phyloP scores from a whole-genome alignment of 2,329 filamentous ascomycete species.

The Stromatinia cepivora region DNA sequence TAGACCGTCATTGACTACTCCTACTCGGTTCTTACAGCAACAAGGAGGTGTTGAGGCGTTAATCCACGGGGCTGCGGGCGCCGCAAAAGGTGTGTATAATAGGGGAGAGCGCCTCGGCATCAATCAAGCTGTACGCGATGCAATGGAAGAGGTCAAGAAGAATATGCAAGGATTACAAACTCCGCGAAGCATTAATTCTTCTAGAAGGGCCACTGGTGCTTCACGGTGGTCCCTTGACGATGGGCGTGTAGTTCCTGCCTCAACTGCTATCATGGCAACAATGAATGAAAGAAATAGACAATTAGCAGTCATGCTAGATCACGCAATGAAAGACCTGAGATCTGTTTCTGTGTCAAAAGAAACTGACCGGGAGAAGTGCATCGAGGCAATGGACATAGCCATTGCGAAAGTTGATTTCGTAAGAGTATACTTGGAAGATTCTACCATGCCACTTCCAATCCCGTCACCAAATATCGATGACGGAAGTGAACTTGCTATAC shows the following conservation, averaged over 20 bases:
- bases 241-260: conserved; percentile 33
- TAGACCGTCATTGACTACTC: conserved; percentile 39
- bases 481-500: background rate
- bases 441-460: conserved; percentile 51
- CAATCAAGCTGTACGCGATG: conserved; percentile 78
- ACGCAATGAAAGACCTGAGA: conserved; percentile 64
- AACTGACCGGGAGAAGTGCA: conserved; percentile 45
- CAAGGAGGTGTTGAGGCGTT: conserved; percentile 64
- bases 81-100: conserved; percentile 72
- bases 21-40: conserved; percentile 48
- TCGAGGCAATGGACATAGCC: conserved; percentile 58
- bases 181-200: conserved; percentile 46
- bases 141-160: conserved; percentile 75
- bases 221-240: conserved; percentile 40
- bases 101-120: conserved; percentile 75
- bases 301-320: conserved; percentile 67
- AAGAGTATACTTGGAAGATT: conserved; percentile 61
- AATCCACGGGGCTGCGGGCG: conserved; percentile 74
- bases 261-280: conserved; percentile 47
- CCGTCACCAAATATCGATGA: conserved; percentile 6
- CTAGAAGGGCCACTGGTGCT: conserved; percentile 32
- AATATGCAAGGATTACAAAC: conserved; percentile 70
- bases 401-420: conserved; percentile 65
- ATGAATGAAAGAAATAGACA: conserved; percentile 67
- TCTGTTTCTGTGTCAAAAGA: conserved; percentile 54